phyloP scores from a whole-genome alignment of 768 basidiomycete genomes.

The Lactarius vividus region DNA sequence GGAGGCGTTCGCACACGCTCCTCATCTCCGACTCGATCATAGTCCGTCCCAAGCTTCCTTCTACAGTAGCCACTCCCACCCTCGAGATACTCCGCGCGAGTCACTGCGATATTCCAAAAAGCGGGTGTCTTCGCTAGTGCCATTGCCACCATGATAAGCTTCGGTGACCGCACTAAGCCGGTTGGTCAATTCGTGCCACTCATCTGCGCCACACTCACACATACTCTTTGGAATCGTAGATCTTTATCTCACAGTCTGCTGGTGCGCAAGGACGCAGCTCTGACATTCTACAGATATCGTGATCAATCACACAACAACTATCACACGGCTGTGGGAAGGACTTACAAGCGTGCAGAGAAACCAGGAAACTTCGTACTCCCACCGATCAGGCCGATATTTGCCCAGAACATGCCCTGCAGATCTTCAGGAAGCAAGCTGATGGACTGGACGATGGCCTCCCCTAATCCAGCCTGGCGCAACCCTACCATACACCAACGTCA shows the following conservation, averaged over 20 bases:
- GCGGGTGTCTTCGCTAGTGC: slow-evolving; percentile 53
- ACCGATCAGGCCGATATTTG: slow-evolving; percentile 87
- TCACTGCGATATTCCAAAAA: slow-evolving; percentile 56
- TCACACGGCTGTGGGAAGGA: neutral
- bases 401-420: slow-evolving; percentile 92
- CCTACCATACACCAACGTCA: slow-evolving; percentile 41
- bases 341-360: slow-evolving; percentile 75
- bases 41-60: slow-evolving; percentile 53
- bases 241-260: slow-evolving; percentile 68
- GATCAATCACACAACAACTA: neutral
- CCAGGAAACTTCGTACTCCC: slow-evolving; percentile 76
- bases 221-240: slow-evolving; percentile 74
- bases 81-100: slow-evolving; percentile 82
- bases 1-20: slow-evolving; percentile 15
- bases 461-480: slow-evolving; percentile 76
- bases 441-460: slow-evolving; percentile 69
- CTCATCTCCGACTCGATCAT: slow-evolving; percentile 22
- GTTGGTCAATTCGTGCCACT: slow-evolving; percentile 3
- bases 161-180: slow-evolving; percentile 58
- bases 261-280: slow-evolving; percentile 83
- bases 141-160: slow-evolving; percentile 60
- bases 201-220: slow-evolving; percentile 34
- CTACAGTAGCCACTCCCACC: slow-evolving; percentile 72
- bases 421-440: slow-evolving; percentile 77
- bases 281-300: slow-evolving; percentile 45